Base-by-base conservation (phyloP, 371 early-diverging fungal species). In the Modicella reniformis region DNA sequence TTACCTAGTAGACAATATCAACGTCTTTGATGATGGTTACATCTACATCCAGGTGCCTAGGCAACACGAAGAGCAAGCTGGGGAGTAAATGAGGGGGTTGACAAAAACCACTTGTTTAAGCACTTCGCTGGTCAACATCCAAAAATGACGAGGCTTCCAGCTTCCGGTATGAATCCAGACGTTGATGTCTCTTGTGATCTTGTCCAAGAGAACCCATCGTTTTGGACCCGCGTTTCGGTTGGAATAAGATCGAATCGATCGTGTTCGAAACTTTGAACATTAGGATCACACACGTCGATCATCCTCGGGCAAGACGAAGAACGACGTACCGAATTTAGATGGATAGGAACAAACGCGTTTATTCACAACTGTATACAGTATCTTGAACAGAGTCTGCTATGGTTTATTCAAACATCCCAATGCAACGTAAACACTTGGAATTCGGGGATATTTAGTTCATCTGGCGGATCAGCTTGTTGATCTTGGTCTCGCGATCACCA, bases 401-500 rank as follows among this genome's bases (percentile, higher is more conserved):
- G 37, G 37, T 37, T 37, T 13, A 37, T 37, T 37, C 37, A 13
- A 37, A 13, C 37, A 37, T 37, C 37, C 37, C 37, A n/a, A n/a
- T n/a, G n/a, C n/a, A n/a, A n/a, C n/a, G n/a, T n/a, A n/a, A n/a
- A n/a, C n/a, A n/a, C n/a, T n/a, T n/a, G n/a, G n/a, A n/a, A n/a
- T n/a, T n/a, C n/a, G n/a, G 21, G 56, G n/a, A 47, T 25, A 59
- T 8, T 79, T 93, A 96, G 88, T 93, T 94, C 99, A 99, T 99
- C 85, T 92, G 89, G 81, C 92, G 93, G 79, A 99, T 87, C 59
- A 99, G 87, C 44, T 87, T 90, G 87, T 98, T 98, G 87, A 99
- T 96, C 80, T 91, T 85, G 82, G 91, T 86, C 84, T 98, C 97
- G 81, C 98, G 96, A 89, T 99, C 94, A 77, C 99, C 99, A 74